phyloP scores from a whole-genome alignment of 306 rosid genomes.

The Ochetophila trinervis region DNA sequence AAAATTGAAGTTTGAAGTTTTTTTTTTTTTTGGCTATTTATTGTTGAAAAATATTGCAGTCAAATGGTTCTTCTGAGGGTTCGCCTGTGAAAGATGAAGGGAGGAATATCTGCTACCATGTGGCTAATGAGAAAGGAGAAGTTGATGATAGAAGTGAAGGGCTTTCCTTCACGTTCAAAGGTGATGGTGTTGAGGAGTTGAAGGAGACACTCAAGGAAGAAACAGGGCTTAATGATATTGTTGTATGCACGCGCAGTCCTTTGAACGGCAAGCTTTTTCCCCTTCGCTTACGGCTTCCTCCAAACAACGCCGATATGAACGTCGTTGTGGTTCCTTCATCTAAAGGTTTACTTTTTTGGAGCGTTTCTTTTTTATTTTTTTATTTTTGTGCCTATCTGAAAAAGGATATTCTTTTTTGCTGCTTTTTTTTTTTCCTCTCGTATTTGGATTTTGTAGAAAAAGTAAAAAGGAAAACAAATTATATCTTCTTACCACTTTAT shows the following conservation, averaged over 20 bases:
- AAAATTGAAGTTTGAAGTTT: no score
- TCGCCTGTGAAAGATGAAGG: slow-evolving; percentile 46
- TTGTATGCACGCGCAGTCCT: slow-evolving; percentile 72
- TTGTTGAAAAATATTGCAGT: slow-evolving; percentile 22
- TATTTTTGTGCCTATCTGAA: no score
- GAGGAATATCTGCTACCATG: slow-evolving; percentile 53
- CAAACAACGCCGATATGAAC: slow-evolving; percentile 63
- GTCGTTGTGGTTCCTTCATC: slow-evolving; percentile 59
- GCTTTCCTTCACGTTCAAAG: slow-evolving; percentile 54
- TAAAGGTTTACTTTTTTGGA: slow-evolving; percentile 26
- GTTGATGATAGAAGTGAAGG: slow-evolving; percentile 30
- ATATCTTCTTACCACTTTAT: no score
- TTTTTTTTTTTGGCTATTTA: neutral
- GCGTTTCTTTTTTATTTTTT: neutral
- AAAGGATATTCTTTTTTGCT: no score
- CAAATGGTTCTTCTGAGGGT: neutral
- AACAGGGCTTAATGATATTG: slow-evolving; percentile 43
- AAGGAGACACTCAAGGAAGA: slow-evolving; percentile 49
- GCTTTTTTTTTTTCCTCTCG: no score
- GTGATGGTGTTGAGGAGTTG: slow-evolving; percentile 52
- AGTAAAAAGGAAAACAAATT: no score
- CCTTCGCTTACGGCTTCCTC: slow-evolving; percentile 80
- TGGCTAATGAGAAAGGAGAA: slow-evolving; percentile 59
- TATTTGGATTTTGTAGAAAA: no score
- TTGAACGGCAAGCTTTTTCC: slow-evolving; percentile 71